Conservation (phyloP, 305 asterid genomes). For the Caryopteris hybrid region DNA sequence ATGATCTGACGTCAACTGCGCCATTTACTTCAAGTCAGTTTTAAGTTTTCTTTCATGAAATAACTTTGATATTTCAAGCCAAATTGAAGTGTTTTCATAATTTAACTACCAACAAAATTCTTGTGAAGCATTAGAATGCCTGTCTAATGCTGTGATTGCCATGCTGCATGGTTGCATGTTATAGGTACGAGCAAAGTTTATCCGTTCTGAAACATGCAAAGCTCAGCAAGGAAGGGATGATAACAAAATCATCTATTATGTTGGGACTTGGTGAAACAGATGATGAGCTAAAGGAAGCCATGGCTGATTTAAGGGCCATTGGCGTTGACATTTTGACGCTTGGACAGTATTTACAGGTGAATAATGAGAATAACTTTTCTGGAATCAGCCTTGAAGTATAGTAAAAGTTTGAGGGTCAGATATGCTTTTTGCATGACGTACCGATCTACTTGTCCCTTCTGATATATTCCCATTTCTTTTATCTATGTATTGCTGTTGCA, state of each 20-base stretch:
- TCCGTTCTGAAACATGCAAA: conserved; percentile 90
- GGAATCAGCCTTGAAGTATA: background rate
- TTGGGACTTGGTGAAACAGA: conserved; percentile 97
- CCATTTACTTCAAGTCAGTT: background rate
- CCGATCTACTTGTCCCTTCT: background rate
- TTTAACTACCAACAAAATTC: background rate
- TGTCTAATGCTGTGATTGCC: background rate
- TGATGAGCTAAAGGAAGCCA: conserved; percentile 85
- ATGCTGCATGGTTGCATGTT: conserved; percentile 16
- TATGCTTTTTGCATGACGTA: background rate
- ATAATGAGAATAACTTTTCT: conserved; percentile 1
- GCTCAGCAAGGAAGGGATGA: conserved; percentile 76
- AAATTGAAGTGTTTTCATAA: background rate
- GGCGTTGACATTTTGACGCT: conserved; percentile 90
- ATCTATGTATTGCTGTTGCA: background rate
- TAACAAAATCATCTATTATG: conserved; percentile 92
- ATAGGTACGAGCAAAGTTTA: conserved; percentile 91
- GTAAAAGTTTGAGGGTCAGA: background rate
- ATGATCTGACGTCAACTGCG: background rate
- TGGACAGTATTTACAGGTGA: conserved; percentile 94
- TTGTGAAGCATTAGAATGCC: background rate
- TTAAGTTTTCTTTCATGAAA: background rate
- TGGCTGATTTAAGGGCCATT: conserved; percentile 88
- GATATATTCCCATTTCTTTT: background rate
- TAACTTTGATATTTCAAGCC: background rate